Base-by-base conservation (phyloP, 2,329 filamentous ascomycete genomes). In the Akanthomyces uredinophilus region DNA sequence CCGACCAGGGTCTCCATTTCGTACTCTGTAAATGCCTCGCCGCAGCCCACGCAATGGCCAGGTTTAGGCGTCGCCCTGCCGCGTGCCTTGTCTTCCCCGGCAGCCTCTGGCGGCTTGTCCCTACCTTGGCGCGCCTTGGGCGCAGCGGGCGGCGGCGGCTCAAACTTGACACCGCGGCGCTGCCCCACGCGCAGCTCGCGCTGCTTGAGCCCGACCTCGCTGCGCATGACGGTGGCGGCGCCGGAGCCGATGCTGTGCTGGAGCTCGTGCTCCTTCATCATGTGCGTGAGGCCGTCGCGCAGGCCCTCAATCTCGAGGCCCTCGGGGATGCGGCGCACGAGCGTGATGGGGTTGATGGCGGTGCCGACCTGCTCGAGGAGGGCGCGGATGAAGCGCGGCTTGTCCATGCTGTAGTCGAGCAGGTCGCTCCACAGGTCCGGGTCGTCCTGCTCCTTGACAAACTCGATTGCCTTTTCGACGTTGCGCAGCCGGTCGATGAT, bases 341-440 rank as follows among this genome's bases (percentile, higher is more conserved):
- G 84, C 18, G 89, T 90, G 65, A 98, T 94, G 0, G 95, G 95
- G 70, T 98, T 88, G 70, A 99, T 95, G 1, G 92, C 87, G 1
- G 93, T 98, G 41, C 95, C 95, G 1, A 96, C 94, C 76, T 98
- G 92, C 70, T 96, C 92, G 0, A 99, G 84, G 4, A 99, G 79
- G 0, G 91, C 93, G 14, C 91, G 88, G 67, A 99, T 98, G 76
- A 99, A 99, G 46, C 86, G 86, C 1, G 95, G 95, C 71, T 97
- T 96, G 76, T 97, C 92, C 95, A 99, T 98, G 64, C 90, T 94
- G 74, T 98, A 98, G 68, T 94, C 87, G 6, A 99, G 84, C 8
- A 99, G 81, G 70, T 98, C 93, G 66, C 96, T 90, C 95, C 95
- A 99, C 0, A 99, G 82, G 68, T 97, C 93, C 0, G 88, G 87